Evolutionary conservation across 306 rosid species (phyloP).

Genomic region (Vigna mungo): DNA sequence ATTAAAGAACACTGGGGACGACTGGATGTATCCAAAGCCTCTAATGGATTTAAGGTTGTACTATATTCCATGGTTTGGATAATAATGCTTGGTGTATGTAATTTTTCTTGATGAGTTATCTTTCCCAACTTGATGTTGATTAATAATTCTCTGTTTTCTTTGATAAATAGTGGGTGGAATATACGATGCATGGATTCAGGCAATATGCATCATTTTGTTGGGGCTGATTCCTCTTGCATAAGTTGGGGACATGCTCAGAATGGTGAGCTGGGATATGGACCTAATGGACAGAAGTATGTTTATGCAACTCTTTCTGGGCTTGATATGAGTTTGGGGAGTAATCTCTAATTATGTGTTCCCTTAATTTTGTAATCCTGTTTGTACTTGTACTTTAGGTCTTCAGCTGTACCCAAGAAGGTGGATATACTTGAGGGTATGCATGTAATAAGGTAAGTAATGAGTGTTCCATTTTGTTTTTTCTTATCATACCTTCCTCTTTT

Average conservation of each 20-base stretch:
- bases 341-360: neutral
- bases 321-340: neutral
- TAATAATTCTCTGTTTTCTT: constrained; percentile 35
- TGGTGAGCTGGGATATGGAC: constrained; percentile 99
- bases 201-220: constrained; percentile 93
- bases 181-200: constrained; percentile 99
- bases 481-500: neutral
- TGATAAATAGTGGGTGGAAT: constrained; percentile 83
- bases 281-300: constrained; percentile 89
- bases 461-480: neutral
- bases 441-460: constrained; percentile 68
- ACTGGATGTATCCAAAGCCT: constrained; percentile 99
- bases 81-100: constrained; percentile 18
- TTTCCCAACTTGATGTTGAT: neutral
- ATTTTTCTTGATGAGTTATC: neutral
- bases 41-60: constrained; percentile 93
- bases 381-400: constrained; percentile 65
- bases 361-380: constrained; percentile 19
- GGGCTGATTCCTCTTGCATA: constrained; percentile 96
- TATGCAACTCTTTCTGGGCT: neutral
- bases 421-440: constrained; percentile 95
- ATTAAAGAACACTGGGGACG: constrained; percentile 88
- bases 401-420: constrained; percentile 93
- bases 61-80: constrained; percentile 30
- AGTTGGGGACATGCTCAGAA: constrained; percentile 99